These are phyloP conservation scores for Rhexocercosporidium sp. DNA, from an alignment of 2,329 filamentous ascomycete genomes.

Conservation along the genomic window DNA sequence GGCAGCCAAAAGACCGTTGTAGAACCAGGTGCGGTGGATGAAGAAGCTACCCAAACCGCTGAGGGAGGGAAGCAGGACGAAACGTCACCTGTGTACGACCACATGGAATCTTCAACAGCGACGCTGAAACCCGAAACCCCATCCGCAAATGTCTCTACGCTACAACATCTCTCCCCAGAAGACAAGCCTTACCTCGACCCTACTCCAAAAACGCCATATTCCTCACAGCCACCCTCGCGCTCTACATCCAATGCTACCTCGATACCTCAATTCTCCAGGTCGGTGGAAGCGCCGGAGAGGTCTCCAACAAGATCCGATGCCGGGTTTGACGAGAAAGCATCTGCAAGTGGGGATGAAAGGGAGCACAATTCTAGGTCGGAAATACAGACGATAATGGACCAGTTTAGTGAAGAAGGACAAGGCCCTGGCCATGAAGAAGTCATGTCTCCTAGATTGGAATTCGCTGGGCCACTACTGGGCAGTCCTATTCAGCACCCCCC, in stretches of 20 bases:
- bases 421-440: constrained; percentile 80
- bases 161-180: constrained; percentile 28
- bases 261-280: constrained; percentile 42
- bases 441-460: constrained; percentile 87
- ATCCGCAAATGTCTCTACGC: constrained; percentile 13
- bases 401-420: constrained; percentile 79
- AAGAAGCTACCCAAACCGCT: neutral
- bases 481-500: constrained; percentile 74
- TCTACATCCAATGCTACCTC: constrained; percentile 43
- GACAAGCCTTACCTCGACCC: constrained; percentile 53
- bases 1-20: neutral
- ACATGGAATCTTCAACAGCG: constrained; percentile 44
- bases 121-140: constrained; percentile 40
- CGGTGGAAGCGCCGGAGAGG: constrained; percentile 45
- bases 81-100: constrained; percentile 11
- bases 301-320: constrained; percentile 62
- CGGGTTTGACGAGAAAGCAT: constrained; percentile 61
- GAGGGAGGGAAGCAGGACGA: constrained; percentile 2
- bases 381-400: constrained; percentile 97
- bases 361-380: constrained; percentile 78
- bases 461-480: constrained; percentile 79
- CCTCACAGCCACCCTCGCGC: constrained; percentile 48
- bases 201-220: constrained; percentile 51
- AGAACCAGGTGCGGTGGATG: neutral
- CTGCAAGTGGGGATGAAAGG: constrained; percentile 65